A percentile compares a stretch with the other conserved stretches of the same genome.
phyloP scores from a whole-genome alignment of 306 rosid species.

The Pterocarpus macrocarpus region DNA sequence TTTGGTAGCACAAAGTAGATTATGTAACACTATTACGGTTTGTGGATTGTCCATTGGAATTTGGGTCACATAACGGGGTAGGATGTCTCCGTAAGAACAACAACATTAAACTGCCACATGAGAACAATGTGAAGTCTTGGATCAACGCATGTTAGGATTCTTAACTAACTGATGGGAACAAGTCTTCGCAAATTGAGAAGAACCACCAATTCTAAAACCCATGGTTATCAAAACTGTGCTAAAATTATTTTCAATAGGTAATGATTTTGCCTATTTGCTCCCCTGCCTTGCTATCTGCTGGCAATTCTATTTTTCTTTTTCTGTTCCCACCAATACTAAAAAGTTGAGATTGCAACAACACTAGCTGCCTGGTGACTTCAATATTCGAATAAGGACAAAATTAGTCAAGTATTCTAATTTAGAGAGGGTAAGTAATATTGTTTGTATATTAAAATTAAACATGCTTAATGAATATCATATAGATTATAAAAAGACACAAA shows the following conservation, averaged over 20 bases:
- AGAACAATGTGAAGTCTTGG: slow-evolving; percentile 2
- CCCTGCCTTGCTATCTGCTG: slow-evolving; percentile 40
- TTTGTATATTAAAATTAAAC: too few relatives aligned
- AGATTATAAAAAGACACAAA: too few relatives aligned
- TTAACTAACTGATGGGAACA: neutral
- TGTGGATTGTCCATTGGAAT: neutral
- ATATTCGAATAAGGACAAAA: slow-evolving; percentile 35
- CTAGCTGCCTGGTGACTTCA: slow-evolving; percentile 12
- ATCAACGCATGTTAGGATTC: neutral
- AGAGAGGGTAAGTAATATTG: neutral
- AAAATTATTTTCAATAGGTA: neutral
- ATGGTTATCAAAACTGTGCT: neutral
- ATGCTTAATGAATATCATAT: too few relatives aligned
- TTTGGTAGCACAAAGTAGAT: slow-evolving; percentile 15
- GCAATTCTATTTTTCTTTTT: slow-evolving; percentile 35
- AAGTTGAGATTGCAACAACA: slow-evolving; percentile 41
- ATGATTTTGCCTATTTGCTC: neutral
- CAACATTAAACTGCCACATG: slow-evolving; percentile 17
- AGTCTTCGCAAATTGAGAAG: neutral
- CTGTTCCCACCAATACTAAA: slow-evolving; percentile 14
- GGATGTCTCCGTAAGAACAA: slow-evolving; percentile 15
- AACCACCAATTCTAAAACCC: neutral
- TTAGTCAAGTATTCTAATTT: slow-evolving; percentile 5
- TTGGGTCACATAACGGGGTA: neutral
- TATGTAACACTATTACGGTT: neutral